Conservation (phyloP, 305 asterid genomes). For the Fraxinus angustifolia region DNA sequence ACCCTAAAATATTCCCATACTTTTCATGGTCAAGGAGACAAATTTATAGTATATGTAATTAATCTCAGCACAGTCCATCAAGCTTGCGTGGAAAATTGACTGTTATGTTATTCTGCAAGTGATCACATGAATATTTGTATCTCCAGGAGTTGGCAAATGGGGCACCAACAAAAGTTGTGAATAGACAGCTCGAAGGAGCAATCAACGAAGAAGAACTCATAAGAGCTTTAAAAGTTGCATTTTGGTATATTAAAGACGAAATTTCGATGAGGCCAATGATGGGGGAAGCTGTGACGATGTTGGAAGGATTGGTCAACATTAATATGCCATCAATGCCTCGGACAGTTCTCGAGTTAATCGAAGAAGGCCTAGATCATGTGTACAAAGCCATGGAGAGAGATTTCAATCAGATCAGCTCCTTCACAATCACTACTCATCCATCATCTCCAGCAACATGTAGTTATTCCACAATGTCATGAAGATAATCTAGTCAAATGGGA, state of each 20-base stretch:
- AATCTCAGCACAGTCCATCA: not conserved
- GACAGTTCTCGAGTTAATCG: constrained; percentile 62
- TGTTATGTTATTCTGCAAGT: not conserved
- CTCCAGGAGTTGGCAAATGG: constrained; percentile 59
- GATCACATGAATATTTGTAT: constrained; percentile 8
- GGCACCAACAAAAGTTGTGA: constrained; percentile 51
- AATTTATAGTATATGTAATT: not conserved
- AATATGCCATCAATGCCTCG: constrained; percentile 77
- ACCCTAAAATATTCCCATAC: not conserved
- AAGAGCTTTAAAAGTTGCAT: constrained; percentile 60
- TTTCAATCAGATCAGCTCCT: constrained; percentile 61
- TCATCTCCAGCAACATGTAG: constrained; percentile 84
- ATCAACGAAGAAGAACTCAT: constrained; percentile 37
- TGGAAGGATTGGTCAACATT: constrained; percentile 65
- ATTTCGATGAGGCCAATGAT: constrained; percentile 63
- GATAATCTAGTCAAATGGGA: constrained; percentile 31
- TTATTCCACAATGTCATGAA: constrained; percentile 74
- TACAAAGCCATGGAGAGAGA: constrained; percentile 84
- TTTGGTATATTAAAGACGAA: constrained; percentile 91
- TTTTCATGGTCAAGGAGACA: not conserved
- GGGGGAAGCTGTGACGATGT: constrained; percentile 87
- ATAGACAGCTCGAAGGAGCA: constrained; percentile 58
- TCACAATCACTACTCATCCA: constrained; percentile 48
- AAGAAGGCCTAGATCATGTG: constrained; percentile 79
- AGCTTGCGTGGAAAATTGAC: not conserved